phyloP scores from a whole-genome alignment of 2,329 filamentous ascomycete species.

The Fusarium pseudograminearum region DNA sequence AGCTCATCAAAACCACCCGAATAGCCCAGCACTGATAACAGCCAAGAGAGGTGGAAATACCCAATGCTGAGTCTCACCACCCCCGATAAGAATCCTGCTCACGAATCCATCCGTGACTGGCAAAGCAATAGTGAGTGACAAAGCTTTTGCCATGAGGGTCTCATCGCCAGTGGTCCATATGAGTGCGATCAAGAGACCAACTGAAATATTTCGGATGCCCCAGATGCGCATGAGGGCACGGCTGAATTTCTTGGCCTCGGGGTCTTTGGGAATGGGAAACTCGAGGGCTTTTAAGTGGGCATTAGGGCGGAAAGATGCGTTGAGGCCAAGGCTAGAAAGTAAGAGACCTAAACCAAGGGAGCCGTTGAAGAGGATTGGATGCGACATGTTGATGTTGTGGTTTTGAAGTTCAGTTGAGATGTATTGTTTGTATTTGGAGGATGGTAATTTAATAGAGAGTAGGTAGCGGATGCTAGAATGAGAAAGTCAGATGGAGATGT shows the following conservation, averaged over 20 bases:
- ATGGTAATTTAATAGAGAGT: not conserved
- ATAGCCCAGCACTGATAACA: slow-evolving; percentile 3
- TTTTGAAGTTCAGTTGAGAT: not conserved
- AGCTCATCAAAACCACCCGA: slow-evolving; percentile 14
- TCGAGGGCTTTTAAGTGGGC: slow-evolving; percentile 6
- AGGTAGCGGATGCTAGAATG: not conserved
- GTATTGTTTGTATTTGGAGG: not conserved
- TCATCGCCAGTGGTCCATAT: not conserved
- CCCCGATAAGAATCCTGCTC: slow-evolving; percentile 1
- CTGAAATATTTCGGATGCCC: slow-evolving; percentile 22
- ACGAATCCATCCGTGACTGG: slow-evolving; percentile 20
- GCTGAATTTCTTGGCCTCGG: slow-evolving; percentile 15
- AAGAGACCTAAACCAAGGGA: slow-evolving; percentile 12
- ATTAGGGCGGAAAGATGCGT: slow-evolving; percentile 20
- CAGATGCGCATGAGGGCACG: slow-evolving; percentile 17
- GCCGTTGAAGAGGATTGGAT: slow-evolving; percentile 22
- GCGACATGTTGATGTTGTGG: not conserved
- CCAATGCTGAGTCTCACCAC: slow-evolving; percentile 24
- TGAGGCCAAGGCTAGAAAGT: slow-evolving; percentile 15
- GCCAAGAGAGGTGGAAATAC: slow-evolving; percentile 15
- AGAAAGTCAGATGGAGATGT: not conserved
- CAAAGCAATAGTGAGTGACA: not conserved
- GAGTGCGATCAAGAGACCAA: not conserved
- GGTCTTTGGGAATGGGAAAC: slow-evolving; percentile 16
- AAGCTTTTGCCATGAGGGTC: not conserved